A percentile compares a stretch with the other conserved stretches of the same genome.
These are phyloP conservation scores for Boletus edulis DNA, from an alignment of 768 basidiomycete species.

Conservation along the genomic window DNA sequence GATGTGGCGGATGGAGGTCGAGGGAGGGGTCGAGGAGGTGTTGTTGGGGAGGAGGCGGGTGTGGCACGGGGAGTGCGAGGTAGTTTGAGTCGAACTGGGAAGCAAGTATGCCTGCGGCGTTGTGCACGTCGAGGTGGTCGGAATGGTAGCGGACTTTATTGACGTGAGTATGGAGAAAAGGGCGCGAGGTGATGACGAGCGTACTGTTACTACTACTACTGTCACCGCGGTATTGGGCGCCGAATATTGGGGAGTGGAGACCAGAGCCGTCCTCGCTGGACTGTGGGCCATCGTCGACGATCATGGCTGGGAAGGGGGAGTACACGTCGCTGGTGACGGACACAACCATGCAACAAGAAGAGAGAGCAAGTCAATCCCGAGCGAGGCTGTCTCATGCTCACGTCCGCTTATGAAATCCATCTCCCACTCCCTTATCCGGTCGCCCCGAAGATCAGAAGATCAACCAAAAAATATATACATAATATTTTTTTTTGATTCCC, in stretches of 20 bases:
- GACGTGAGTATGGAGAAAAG: conserved; percentile 41
- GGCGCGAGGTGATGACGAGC: conserved; percentile 45
- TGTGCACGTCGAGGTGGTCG: conserved; percentile 45
- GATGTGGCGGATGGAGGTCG: conserved; percentile 40
- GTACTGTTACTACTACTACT: conserved; percentile 32
- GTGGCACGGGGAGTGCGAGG: conserved; percentile 35
- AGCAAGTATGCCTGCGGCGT: conserved; percentile 45
- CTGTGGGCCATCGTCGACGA: conserved; percentile 63
- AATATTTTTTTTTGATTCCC: conserved; percentile 10
- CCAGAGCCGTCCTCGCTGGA: conserved; percentile 78
- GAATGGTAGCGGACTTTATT: conserved; percentile 72
- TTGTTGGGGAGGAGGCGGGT: conserved; percentile 16
- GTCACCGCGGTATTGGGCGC: conserved; percentile 47
- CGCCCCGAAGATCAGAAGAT: conserved; percentile 34
- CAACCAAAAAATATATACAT: conserved; percentile 7
- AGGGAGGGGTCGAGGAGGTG: conserved; percentile 47
- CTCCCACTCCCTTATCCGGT: conserved; percentile 26
- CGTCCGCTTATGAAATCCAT: conserved; percentile 38
- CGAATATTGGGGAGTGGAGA: conserved; percentile 69
- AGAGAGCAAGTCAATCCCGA: conserved; percentile 33
- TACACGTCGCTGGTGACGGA: conserved; percentile 54
- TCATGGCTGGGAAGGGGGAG: conserved; percentile 53
- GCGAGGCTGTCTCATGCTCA: conserved; percentile 47
- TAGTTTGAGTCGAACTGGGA: conserved; percentile 50
- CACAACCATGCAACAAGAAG: conserved; percentile 50